Evolutionary conservation across 768 basidiomycete species (phyloP).

Genomic region (Pleurotus cornucopiae): DNA sequence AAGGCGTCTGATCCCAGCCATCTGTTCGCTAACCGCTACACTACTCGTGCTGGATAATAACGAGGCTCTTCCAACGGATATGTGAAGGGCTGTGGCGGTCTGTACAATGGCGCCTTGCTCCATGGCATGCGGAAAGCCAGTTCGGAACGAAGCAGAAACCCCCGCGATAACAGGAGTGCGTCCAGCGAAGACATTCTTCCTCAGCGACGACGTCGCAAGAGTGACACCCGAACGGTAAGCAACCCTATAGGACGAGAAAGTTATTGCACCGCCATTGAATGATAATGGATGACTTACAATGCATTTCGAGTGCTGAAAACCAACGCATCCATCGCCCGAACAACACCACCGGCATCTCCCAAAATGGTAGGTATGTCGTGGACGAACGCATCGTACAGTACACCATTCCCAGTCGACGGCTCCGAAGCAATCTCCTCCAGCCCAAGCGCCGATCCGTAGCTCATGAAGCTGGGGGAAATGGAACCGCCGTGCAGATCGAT

Average conservation of each 20-base stretch:
- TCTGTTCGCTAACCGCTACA: conserved; percentile 62
- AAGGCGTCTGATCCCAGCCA: conserved; percentile 59
- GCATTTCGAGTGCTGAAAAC: conserved; percentile 71
- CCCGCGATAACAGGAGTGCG: conserved; percentile 50
- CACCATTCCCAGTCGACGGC: conserved; percentile 61
- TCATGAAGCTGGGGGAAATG: conserved; percentile 62
- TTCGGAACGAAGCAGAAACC: conserved; percentile 57
- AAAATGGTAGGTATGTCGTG: conserved; percentile 37
- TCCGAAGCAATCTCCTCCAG: conserved; percentile 73
- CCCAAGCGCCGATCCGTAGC: conserved; percentile 68
- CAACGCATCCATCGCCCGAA: conserved; percentile 67
- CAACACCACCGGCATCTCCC: conserved; percentile 48
- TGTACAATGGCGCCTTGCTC: conserved; percentile 58
- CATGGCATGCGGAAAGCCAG: conserved; percentile 54
- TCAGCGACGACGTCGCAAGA: conserved; percentile 46
- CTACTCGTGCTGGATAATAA: conserved; percentile 25
- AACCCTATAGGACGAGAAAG: conserved; percentile 33
- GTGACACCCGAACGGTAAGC: conserved; percentile 70
- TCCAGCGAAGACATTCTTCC: conserved; percentile 34
- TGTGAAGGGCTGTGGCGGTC: conserved; percentile 58
- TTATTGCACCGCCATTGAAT: background rate
- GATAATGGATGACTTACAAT: conserved; percentile 43
- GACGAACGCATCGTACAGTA: conserved; percentile 52
- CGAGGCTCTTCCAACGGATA: conserved; percentile 42
- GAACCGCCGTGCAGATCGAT: conserved; percentile 70